phyloP scores from a whole-genome alignment of 768 basidiomycete species.

The Pleurotus tuoliensis region DNA sequence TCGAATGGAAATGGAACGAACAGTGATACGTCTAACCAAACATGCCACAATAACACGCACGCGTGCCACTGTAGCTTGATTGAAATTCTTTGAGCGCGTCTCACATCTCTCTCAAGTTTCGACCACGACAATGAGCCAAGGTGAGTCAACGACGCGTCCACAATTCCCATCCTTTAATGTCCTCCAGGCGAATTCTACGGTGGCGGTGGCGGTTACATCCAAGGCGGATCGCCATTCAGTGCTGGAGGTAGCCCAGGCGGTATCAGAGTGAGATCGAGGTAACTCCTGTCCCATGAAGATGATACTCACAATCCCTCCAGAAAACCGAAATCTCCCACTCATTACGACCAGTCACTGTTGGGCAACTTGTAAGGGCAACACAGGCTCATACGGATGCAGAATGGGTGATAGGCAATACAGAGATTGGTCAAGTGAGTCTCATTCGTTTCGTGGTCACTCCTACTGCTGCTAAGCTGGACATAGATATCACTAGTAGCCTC shows the following conservation, averaged over 20 bases:
- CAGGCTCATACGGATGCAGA: conserved; percentile 88
- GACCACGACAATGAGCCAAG: conserved; percentile 36
- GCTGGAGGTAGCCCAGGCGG: conserved; percentile 59
- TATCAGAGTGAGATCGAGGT: conserved; percentile 32
- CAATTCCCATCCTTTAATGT: neutral
- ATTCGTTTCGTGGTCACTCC: neutral
- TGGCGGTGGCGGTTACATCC: conserved; percentile 50
- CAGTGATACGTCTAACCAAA: neutral
- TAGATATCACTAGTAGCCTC: conserved; percentile 76
- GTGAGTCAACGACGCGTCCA: conserved; percentile 22
- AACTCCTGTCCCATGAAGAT: neutral
- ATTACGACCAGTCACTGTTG: conserved; percentile 29
- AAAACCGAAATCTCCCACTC: conserved; percentile 36
- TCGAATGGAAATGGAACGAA: too few relatives aligned
- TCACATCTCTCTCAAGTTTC: neutral
- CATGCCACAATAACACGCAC: conserved; percentile 1
- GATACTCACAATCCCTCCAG: conserved; percentile 13
- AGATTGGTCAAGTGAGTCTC: conserved; percentile 69
- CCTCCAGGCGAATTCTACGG: conserved; percentile 15
- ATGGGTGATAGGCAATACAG: conserved; percentile 77
- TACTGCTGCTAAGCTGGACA: neutral
- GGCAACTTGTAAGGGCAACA: conserved; percentile 56
- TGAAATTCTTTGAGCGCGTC: neutral
- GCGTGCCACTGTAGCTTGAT: too few relatives aligned
- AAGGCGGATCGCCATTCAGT: conserved; percentile 58